Conservation (phyloP, 257 asterid species). For the Ilex asprella region DNA sequence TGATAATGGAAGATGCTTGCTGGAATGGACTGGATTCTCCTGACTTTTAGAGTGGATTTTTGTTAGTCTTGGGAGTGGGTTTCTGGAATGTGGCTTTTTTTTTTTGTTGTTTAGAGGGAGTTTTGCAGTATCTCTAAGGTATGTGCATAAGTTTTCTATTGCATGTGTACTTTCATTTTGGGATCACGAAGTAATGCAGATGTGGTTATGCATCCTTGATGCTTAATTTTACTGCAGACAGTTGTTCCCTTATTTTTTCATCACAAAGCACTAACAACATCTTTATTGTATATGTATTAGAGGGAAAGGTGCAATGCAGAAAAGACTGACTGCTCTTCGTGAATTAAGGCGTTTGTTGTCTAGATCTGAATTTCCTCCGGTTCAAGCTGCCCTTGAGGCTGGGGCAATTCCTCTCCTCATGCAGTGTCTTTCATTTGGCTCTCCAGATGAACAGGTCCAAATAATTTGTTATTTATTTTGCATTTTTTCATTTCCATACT, state of each 20-base stretch:
- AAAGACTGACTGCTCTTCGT: constrained; percentile 82
- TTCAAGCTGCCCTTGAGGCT: constrained; percentile 72
- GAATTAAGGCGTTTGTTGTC: constrained; percentile 76
- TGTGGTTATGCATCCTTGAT: not conserved
- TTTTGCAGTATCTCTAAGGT: no score
- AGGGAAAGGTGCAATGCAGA: constrained; percentile 81
- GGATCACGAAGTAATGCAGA: no score
- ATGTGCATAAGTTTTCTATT: no score
- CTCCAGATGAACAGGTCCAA: constrained; percentile 92
- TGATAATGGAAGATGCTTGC: no score
- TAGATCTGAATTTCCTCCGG: constrained; percentile 89
- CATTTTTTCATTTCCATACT: not conserved
- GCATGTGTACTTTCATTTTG: no score
- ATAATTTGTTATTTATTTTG: constrained; percentile 4
- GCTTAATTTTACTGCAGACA: not conserved
- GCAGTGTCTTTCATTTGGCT: constrained; percentile 84
- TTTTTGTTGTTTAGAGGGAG: no score
- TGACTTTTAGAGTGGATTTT: not conserved
- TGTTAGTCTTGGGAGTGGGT: not conserved
- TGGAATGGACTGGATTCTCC: no score
- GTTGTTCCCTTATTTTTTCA: not conserved
- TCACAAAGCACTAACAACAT: not conserved
- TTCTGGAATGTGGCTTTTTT: not conserved
- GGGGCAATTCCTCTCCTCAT: constrained; percentile 74
- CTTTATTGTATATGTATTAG: constrained; percentile 23